Percentiles rank a stretch among this genome's conserved stretches.
Evolutionary conservation across 2,329 filamentous ascomycete species (phyloP).

Genomic region (Colletotrichum abscissum): DNA sequence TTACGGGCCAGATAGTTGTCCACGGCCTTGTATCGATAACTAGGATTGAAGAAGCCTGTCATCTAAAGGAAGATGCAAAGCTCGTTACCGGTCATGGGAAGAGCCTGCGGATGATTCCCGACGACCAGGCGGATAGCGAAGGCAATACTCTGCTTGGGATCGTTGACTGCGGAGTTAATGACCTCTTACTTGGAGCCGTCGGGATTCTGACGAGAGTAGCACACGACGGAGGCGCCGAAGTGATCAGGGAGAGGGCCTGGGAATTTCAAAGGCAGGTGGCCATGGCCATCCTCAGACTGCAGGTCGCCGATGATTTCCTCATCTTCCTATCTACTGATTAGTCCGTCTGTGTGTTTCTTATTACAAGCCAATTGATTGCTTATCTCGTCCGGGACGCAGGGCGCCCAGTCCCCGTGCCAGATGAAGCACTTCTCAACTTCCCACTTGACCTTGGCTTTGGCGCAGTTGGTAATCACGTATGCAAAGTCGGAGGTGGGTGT

Average conservation of each 20-base stretch:
- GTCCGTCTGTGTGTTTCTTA: not conserved
- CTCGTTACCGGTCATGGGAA: not conserved
- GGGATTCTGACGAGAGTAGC: not conserved
- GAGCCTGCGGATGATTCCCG: too few relatives aligned
- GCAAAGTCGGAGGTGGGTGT: too few relatives aligned
- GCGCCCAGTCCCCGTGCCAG: too few relatives aligned
- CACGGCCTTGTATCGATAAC: too few relatives aligned
- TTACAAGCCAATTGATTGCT: too few relatives aligned
- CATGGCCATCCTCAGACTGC: not conserved
- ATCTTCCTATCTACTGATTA: not conserved
- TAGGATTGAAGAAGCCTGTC: not conserved
- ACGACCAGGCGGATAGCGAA: not conserved
- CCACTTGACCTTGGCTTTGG: too few relatives aligned
- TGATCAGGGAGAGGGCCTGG: not conserved
- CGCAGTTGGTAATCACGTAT: too few relatives aligned
- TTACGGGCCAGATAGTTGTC: too few relatives aligned
- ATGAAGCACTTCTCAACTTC: too few relatives aligned
- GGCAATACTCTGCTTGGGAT: not conserved
- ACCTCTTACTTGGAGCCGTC: not conserved
- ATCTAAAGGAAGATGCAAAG: not conserved
- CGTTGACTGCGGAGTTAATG: not conserved
- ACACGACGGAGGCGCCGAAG: not conserved
- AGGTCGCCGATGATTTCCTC: too few relatives aligned
- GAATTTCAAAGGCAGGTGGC: not conserved
- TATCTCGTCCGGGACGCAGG: too few relatives aligned